A percentile compares a stretch with the other conserved stretches of the same genome.
Evolutionary conservation across 306 rosid species (phyloP).

Genomic region (Castanea crenata): DNA sequence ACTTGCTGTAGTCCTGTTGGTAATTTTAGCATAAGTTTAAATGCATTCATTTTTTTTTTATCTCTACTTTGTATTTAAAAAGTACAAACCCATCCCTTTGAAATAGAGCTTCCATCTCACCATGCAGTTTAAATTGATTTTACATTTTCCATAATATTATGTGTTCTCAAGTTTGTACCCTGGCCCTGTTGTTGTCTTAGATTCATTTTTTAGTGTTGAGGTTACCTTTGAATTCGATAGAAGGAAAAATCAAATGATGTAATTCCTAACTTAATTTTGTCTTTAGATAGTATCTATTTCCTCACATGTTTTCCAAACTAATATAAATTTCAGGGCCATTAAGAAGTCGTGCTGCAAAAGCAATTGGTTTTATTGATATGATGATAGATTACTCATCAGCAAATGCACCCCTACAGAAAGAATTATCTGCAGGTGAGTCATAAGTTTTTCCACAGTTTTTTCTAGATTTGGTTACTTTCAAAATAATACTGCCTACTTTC

Average conservation of each 20-base stretch:
- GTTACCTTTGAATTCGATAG: not conserved
- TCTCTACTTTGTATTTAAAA: no score
- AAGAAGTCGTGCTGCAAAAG: conserved; percentile 94
- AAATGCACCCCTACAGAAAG: conserved; percentile 90
- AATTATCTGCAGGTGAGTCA: conserved; percentile 67
- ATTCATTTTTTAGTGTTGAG: not conserved
- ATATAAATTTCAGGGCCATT: conserved; percentile 60
- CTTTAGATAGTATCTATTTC: not conserved
- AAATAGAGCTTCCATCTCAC: no score
- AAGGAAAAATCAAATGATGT: no score
- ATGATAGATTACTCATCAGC: conserved; percentile 82
- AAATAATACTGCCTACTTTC: not conserved
- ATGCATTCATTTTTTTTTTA: no score
- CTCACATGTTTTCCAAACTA: not conserved
- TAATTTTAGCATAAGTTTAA: no score
- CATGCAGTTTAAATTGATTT: no score
- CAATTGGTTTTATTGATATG: conserved; percentile 90
- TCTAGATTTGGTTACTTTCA: not conserved
- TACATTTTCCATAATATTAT: no score
- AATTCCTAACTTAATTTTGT: not conserved
- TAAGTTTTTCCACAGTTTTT: not conserved
- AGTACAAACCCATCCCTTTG: no score
- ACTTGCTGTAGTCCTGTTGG: no score
- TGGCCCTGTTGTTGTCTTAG: not conserved
- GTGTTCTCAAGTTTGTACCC: not conserved